Evolutionary conservation across 1,284 basidiomycete species (phyloP).

Genomic region (Apiotrichum siamense): DNA sequence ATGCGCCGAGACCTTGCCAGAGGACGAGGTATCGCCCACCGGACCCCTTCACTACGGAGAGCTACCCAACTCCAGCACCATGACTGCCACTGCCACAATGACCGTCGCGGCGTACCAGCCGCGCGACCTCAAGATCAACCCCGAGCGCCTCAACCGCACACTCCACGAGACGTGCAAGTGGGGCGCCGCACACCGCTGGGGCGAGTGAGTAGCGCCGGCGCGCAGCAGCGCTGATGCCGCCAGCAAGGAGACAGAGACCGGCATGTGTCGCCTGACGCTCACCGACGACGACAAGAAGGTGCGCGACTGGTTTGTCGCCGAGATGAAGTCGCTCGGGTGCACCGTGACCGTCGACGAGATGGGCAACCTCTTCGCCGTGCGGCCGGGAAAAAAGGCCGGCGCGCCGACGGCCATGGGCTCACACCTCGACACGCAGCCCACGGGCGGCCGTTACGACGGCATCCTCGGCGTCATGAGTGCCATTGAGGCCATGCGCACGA

Average conservation of each 20-base stretch:
- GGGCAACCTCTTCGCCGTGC: conserved; percentile 40
- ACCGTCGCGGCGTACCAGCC: conserved; percentile 4
- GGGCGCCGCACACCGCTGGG: conserved; percentile 21
- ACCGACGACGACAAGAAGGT: conserved; percentile 32
- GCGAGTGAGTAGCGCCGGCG: conserved; percentile 5
- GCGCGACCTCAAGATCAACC: conserved; percentile 19
- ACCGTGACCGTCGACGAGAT: conserved; percentile 28
- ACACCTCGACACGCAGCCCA: conserved; percentile 36
- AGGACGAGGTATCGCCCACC: too few species aligned
- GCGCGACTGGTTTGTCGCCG: conserved; percentile 33
- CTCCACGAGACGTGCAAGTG: conserved; percentile 35
- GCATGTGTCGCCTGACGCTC: conserved; percentile 27
- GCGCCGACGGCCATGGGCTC: conserved; percentile 30
- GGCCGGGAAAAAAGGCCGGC: conserved; percentile 17
- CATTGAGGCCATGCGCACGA: conserved; percentile 20
- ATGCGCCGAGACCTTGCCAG: too few species aligned
- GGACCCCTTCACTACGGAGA: too few species aligned
- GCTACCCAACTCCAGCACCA: too few species aligned
- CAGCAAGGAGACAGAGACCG: conserved; percentile 12
- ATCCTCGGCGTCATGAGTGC: conserved; percentile 30
- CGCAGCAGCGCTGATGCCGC: background rate
- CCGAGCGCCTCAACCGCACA: conserved; percentile 27
- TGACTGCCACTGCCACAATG: conserved; percentile 3
- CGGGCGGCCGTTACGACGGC: conserved; percentile 33
- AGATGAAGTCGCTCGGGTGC: conserved; percentile 33